phyloP scores from a whole-genome alignment of 306 rosid species.

The Albizia julibrissin region DNA sequence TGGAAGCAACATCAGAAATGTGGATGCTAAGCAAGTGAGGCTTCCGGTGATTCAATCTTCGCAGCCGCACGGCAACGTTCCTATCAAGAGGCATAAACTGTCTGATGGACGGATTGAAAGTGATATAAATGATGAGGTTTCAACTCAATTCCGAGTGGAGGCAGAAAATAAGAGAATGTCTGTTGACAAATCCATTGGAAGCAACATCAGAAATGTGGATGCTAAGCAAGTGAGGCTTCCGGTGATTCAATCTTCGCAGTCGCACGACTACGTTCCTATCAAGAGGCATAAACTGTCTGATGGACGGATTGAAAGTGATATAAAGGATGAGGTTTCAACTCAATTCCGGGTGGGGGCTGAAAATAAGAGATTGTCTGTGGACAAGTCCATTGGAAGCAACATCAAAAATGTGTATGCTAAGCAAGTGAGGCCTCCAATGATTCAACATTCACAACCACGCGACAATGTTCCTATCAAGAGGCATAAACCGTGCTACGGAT shows the following conservation, averaged over 20 bases:
- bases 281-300: conserved; percentile 37
- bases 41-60: conserved; percentile 19
- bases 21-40: not conserved
- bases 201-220: not conserved
- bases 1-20: not conserved
- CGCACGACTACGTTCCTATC: not conserved
- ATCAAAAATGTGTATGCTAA: not conserved
- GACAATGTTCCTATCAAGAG: not conserved
- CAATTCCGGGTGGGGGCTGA: not conserved
- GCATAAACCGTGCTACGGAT: conserved; percentile 56
- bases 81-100: conserved; percentile 31
- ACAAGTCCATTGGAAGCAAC: conserved; percentile 19
- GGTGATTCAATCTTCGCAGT: conserved; percentile 23
- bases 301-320: conserved; percentile 50
- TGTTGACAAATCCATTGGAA: conserved; percentile 10
- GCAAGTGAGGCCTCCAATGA: not conserved
- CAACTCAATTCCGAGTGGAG: not conserved
- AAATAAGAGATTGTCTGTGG: not conserved
- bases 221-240: not conserved
- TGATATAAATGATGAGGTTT: conserved; percentile 29
- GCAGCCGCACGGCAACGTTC: not conserved
- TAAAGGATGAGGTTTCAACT: not conserved
- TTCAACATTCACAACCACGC: conserved; percentile 20
- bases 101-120: no score
- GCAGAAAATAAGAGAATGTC: not conserved